Percentiles rank a stretch among this genome's conserved stretches.
phyloP scores from a whole-genome alignment of 805 yeast genomes.

The Lachancea cidri region DNA sequence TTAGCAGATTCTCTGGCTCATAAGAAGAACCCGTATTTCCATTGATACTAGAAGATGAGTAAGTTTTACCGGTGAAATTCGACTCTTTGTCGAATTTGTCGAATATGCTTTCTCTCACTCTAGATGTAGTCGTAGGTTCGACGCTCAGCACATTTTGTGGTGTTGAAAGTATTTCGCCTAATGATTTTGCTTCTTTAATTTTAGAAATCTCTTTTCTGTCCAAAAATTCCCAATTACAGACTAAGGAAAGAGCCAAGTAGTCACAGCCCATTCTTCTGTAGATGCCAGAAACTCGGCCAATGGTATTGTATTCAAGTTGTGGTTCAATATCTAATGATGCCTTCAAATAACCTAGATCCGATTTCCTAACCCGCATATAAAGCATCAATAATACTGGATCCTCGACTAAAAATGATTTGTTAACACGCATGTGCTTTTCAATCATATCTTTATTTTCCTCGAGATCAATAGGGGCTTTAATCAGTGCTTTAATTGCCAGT shows the following conservation, averaged over 20 bases:
- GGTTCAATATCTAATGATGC: constrained; percentile 43
- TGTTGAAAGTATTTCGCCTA: constrained; percentile 8
- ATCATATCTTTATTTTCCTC: constrained; percentile 26
- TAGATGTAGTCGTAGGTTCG: constrained; percentile 21
- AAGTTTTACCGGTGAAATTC: too few species aligned
- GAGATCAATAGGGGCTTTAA: constrained; percentile 47
- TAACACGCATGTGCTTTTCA: constrained; percentile 31
- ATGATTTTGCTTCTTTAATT: too few species aligned
- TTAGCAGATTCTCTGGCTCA: background rate
- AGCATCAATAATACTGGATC: constrained; percentile 78
- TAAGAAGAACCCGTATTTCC: background rate
- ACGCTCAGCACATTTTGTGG: background rate
- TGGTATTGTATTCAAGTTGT: constrained; percentile 52
- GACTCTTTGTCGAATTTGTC: constrained; percentile 22
- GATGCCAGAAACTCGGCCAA: constrained; percentile 57
- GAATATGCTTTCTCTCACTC: constrained; percentile 26
- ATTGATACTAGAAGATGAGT: too few species aligned
- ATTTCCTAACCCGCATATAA: constrained; percentile 55
- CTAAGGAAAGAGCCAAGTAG: constrained; percentile 56
- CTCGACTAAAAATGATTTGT: constrained; percentile 50
- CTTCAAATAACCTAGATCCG: constrained; percentile 43
- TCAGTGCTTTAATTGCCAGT: constrained; percentile 57
- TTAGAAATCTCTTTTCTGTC: constrained; percentile 10
- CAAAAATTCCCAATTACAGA: constrained; percentile 64
- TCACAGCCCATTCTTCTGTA: constrained; percentile 92